A percentile compares a stretch with the other conserved stretches of the same genome.
Evolutionary conservation across 768 basidiomycete species (phyloP).

Genomic region (Tylopilus plumbeoviolaceoides): DNA sequence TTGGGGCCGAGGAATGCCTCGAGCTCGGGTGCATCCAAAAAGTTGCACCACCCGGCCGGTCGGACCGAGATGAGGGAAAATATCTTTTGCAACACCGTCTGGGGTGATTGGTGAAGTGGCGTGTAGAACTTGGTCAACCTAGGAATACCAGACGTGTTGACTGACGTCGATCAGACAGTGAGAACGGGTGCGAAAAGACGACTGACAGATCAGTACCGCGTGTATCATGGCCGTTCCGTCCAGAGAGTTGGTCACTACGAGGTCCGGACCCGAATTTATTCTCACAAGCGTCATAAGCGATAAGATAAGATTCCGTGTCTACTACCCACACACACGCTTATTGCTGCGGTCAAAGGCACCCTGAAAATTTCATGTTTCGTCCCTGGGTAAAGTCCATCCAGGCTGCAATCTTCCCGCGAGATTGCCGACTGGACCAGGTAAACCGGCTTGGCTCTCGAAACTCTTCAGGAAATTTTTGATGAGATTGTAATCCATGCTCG

Average conservation of each 20-base stretch:
- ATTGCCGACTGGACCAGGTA: slow-evolving; percentile 89
- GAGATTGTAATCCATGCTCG: slow-evolving; percentile 76
- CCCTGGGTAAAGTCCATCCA: slow-evolving; percentile 71
- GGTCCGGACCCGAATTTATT: not conserved
- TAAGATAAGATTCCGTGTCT: not conserved
- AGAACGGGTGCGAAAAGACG: slow-evolving; percentile 17
- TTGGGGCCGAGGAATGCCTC: slow-evolving; percentile 63
- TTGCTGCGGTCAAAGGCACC: too few relatives aligned
- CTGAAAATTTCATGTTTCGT: slow-evolving; percentile 38
- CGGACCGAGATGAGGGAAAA: slow-evolving; percentile 83
- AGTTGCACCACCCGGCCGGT: slow-evolving; percentile 86
- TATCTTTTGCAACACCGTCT: slow-evolving; percentile 80
- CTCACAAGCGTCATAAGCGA: not conserved
- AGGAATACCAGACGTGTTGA: slow-evolving; percentile 90
- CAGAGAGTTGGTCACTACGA: not conserved
- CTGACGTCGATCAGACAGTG: slow-evolving; percentile 37
- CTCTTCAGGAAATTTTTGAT: slow-evolving; percentile 98
- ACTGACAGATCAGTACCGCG: slow-evolving; percentile 79
- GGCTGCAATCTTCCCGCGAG: slow-evolving; percentile 80
- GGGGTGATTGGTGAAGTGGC: slow-evolving; percentile 56
- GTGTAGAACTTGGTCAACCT: slow-evolving; percentile 89
- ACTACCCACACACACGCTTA: not conserved
- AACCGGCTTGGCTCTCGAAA: slow-evolving; percentile 86
- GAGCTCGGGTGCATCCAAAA: slow-evolving; percentile 88
- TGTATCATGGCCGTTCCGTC: slow-evolving; percentile 59